These are phyloP conservation scores for Polyplosphaeria fusca DNA, from an alignment of 495 filamentous ascomycete genomes.

Conservation along the genomic window DNA sequence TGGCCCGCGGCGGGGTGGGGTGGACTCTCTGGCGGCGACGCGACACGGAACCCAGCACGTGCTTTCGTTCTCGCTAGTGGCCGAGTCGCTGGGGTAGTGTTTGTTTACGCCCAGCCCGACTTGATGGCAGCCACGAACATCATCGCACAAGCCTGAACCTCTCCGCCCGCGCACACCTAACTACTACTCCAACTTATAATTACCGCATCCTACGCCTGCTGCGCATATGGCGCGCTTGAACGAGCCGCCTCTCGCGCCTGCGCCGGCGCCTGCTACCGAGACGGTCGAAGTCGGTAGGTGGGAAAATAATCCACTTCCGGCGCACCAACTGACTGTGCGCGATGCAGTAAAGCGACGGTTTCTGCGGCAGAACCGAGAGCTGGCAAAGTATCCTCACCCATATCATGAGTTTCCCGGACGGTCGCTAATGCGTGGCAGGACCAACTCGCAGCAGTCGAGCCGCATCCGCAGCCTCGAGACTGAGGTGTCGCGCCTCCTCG, in stretches of 20 bases:
- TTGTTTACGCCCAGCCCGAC: slow-evolving; percentile 13
- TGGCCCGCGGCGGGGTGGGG: neutral
- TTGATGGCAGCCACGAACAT: slow-evolving; percentile 28
- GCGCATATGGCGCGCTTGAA: slow-evolving; percentile 84
- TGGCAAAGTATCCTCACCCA: slow-evolving; percentile 55
- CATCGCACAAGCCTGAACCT: slow-evolving; percentile 10
- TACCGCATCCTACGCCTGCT: slow-evolving; percentile 35
- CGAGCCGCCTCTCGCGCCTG: slow-evolving; percentile 56
- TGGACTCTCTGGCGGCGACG: neutral
- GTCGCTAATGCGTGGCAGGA: slow-evolving; percentile 43
- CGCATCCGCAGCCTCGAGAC: slow-evolving; percentile 84
- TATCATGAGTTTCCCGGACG: neutral
- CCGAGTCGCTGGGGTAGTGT: neutral
- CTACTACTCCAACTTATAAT: slow-evolving; percentile 12
- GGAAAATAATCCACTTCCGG: neutral
- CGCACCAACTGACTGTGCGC: neutral
- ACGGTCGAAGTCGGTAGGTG: slow-evolving; percentile 68
- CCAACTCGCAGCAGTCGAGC: slow-evolving; percentile 86
- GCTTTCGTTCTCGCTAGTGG: neutral
- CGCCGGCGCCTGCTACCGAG: slow-evolving; percentile 51
- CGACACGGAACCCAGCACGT: neutral
- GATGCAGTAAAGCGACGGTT: slow-evolving; percentile 76
- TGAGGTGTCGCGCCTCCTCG: slow-evolving; percentile 75
- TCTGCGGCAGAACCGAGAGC: slow-evolving; percentile 89
- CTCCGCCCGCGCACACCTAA: neutral